Base-by-base conservation (phyloP, 345 rosid genomes). In the Sisymbrium altissimum region DNA sequence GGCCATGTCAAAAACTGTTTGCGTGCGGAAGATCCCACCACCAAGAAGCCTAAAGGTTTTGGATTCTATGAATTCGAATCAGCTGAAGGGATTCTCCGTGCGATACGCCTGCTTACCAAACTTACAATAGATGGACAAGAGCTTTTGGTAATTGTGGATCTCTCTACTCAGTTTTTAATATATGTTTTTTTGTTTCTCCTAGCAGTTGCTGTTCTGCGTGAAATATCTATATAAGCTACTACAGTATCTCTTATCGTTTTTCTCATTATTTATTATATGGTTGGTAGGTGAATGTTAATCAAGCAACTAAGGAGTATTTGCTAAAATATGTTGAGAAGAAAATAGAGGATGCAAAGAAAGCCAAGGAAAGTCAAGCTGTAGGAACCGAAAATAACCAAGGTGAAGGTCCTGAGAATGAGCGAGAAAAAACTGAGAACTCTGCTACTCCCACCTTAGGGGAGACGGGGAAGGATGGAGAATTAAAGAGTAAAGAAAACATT, bases 61-160 rank as follows among this genome's bases (percentile, higher is more conserved):
- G 99, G 99, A 32, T 90, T 95, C 78, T 95, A 91, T 82, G 97
- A 95, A 84, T 92, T 92, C 79, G 99, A 90, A 70, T 83, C 91
- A 79, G 91, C 99, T 49, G 98, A 95, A 81, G 99, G 96, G 60
- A 91, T 87, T 85, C 98, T 95, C 63, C 91, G 97, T 67, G 97
- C 97, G 55, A 74, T 95, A 56, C 97, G 98, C 59, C 81, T 95
- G 9, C 90, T 95, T 66, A 90, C 83, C 76, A 90, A 90, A 90
- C 88, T 86, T 58, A 90, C 80, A 57, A 86, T 95, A 67, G 99
- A 95, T 64, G 97, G 98, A 66, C 98, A 92, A 85, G 97, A 92
- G 78, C 79, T 95, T 67, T 50, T 86, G 96, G 99, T 92, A 90
- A 67, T 86, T 76, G 15, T 72, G 55, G 67, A 69, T 64, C 27